Conservation (phyloP, 2,329 filamentous ascomycete genomes). For the Cladorrhinum sp. region DNA sequence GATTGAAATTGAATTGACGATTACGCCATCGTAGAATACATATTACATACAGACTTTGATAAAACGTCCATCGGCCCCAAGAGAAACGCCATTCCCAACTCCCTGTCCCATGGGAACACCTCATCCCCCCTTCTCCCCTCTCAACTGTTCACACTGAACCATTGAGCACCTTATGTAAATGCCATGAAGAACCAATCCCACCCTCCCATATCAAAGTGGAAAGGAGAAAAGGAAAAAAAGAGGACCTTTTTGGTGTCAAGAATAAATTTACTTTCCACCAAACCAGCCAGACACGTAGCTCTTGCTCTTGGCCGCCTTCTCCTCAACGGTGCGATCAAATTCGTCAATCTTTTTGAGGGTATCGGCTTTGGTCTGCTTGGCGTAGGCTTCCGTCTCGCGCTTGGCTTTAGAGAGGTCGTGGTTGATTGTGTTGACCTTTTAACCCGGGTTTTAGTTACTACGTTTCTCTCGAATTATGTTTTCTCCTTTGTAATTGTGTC, state of each 20-base stretch:
- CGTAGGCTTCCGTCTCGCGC: slow-evolving; percentile 56
- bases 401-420: slow-evolving; percentile 60
- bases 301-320: slow-evolving; percentile 78
- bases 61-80: neutral
- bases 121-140: neutral
- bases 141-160: too few relatives aligned
- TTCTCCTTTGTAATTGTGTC: too few relatives aligned
- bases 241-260: too few relatives aligned
- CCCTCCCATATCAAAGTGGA: too few relatives aligned
- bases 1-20: too few relatives aligned
- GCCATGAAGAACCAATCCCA: too few relatives aligned
- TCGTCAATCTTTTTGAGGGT: slow-evolving; percentile 72
- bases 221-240: too few relatives aligned
- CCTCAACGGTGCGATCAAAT: slow-evolving; percentile 78
- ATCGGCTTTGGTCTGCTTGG: slow-evolving; percentile 62
- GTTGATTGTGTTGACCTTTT: slow-evolving; percentile 61
- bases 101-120: too few relatives aligned
- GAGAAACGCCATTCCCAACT: neutral
- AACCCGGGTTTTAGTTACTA: slow-evolving; percentile 35
- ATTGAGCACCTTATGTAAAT: too few relatives aligned
- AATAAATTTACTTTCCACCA: slow-evolving; percentile 51
- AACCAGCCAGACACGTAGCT: slow-evolving; percentile 83
- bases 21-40: neutral
- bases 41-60: neutral
- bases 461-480: neutral